Conservation (phyloP, 768 basidiomycete genomes). For the Coprinopsis sp. region DNA sequence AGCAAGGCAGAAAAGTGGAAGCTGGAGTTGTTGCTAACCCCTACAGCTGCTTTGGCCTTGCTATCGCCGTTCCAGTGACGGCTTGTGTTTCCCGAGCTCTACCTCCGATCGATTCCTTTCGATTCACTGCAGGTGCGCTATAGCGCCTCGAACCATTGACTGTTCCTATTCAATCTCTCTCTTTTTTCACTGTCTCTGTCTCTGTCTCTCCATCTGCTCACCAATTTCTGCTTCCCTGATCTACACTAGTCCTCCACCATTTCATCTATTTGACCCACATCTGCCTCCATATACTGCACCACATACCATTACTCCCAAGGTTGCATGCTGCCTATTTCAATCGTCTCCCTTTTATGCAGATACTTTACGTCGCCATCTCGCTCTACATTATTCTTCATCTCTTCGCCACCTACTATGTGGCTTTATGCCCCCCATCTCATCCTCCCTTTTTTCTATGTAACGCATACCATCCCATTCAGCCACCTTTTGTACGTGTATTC, state of each 20-base stretch:
- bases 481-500: too few species aligned
- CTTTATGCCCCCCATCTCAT: constrained; percentile 12
- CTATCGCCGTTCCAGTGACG: too few species aligned
- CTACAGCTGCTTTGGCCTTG: constrained; percentile 15
- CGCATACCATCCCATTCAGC: too few species aligned
- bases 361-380: constrained; percentile 19
- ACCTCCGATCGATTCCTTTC: too few species aligned
- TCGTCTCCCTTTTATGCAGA: neutral
- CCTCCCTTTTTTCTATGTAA: constrained; percentile 10
- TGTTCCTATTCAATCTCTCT: constrained; percentile 7
- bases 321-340: neutral
- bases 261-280: too few species aligned
- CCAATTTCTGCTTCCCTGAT: constrained; percentile 6
- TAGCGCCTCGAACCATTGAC: neutral
- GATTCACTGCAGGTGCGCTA: constrained; percentile 9
- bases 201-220: constrained; percentile 8
- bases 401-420: constrained; percentile 15
- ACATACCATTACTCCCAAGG: neutral
- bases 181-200: constrained; percentile 8
- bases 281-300: too few species aligned
- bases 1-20: constrained; percentile 37
- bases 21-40: constrained; percentile 69
- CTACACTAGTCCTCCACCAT: too few species aligned
- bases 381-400: constrained; percentile 13
- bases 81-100: too few species aligned